phyloP scores from a whole-genome alignment of 345 rosid genomes.

The Pseudoturritis turrita region DNA sequence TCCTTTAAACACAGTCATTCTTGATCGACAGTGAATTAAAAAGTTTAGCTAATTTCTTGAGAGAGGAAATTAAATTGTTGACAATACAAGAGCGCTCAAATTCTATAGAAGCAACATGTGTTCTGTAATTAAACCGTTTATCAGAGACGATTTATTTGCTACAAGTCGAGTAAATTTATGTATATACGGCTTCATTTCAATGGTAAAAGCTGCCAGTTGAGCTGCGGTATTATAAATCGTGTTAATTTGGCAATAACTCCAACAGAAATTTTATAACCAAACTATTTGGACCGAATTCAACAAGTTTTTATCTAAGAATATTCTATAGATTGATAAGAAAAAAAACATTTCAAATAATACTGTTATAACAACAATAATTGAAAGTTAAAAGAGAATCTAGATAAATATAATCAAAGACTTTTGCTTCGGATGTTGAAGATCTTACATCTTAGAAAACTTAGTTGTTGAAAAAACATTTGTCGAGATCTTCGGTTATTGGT shows the following conservation, averaged over 20 bases:
- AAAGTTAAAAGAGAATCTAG: background rate
- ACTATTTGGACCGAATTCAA: background rate
- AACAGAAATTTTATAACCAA: background rate
- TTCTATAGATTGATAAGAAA: too few relatives aligned
- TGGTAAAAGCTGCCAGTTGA: conserved; percentile 20
- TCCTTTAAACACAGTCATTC: background rate
- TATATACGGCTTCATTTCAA: background rate
- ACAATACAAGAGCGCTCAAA: background rate
- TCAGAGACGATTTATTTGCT: conserved; percentile 10
- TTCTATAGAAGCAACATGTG: background rate
- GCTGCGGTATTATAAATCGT: background rate
- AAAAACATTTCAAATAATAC: background rate
- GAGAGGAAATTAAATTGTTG: background rate
- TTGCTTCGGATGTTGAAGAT: background rate
- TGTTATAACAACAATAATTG: background rate
- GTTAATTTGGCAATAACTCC: conserved; percentile 3
- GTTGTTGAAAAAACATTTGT: background rate
- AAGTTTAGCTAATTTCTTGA: background rate
- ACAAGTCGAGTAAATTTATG: background rate
- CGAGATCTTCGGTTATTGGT: background rate
- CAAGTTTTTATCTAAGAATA: background rate
- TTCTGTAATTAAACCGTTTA: background rate
- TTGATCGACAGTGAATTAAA: background rate
- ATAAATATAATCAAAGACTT: background rate
- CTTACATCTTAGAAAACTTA: background rate